Percentiles rank a stretch among this genome's conserved stretches.
phyloP scores from a whole-genome alignment of 2,329 filamentous ascomycete species.

The Colletotrichum graminicola region DNA sequence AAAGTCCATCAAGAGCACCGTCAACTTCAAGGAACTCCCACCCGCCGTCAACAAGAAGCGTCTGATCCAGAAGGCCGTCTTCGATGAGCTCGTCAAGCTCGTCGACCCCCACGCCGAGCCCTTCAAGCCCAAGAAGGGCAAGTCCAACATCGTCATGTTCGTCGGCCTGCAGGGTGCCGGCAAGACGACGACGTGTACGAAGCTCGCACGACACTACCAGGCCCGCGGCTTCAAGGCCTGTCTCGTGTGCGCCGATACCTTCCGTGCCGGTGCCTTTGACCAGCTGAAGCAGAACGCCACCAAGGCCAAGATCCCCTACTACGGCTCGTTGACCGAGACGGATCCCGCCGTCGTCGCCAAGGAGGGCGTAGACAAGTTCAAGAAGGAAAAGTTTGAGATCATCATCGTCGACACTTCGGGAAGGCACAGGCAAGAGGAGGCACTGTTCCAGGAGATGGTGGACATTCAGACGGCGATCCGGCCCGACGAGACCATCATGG shows the following conservation, averaged over 20 bases:
- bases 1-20: conserved; percentile 89
- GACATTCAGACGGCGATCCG: conserved; percentile 93
- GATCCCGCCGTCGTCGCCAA: conserved; percentile 92
- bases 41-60: conserved; percentile 98
- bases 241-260: conserved; percentile 96
- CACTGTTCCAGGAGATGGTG: conserved; percentile 96
- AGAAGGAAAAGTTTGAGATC: conserved; percentile 97
- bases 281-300: conserved; percentile 99
- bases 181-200: conserved; percentile 98
- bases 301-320: conserved; percentile 99
- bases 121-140: conserved; percentile 97
- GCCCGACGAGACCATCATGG: conserved; percentile 98
- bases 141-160: conserved; percentile 98
- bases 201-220: conserved; percentile 94
- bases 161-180: conserved; percentile 97
- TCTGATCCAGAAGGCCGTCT: conserved; percentile 96
- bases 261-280: conserved; percentile 97
- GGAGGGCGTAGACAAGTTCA: conserved; percentile 99
- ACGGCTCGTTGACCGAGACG: conserved; percentile 94
- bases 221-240: conserved; percentile 92
- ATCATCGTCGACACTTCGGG: conserved; percentile 99
- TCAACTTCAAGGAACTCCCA: conserved; percentile 95
- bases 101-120: conserved; percentile 96
- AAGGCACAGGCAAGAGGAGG: conserved; percentile 92
- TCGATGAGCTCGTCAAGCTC: conserved; percentile 94